These are phyloP conservation scores for Pulveroboletus sp. DNA, from an alignment of 768 basidiomycete species.

Conservation along the genomic window DNA sequence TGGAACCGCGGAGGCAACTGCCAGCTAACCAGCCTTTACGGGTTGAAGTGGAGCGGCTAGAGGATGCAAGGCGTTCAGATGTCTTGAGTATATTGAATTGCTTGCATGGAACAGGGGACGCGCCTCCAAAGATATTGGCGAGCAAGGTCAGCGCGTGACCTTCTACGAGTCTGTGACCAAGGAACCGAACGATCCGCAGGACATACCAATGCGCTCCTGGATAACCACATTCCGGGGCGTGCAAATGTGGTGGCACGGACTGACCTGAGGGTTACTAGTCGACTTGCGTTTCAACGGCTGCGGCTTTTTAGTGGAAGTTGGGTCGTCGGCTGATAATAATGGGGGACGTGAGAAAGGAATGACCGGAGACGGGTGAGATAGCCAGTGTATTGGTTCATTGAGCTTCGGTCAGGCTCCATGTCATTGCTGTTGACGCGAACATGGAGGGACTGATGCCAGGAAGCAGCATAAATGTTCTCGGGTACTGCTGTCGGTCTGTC, in stretches of 20 bases:
- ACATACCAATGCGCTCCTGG: no score
- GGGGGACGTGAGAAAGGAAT: background rate
- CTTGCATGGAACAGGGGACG: no score
- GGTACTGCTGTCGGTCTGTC: constrained; percentile 55
- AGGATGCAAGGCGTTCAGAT: no score
- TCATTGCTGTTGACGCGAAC: constrained; percentile 42
- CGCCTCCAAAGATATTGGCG: no score
- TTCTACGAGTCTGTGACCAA: no score
- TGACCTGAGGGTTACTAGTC: constrained; percentile 33
- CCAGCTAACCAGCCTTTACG: constrained; percentile 57
- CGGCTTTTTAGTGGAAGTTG: constrained; percentile 23
- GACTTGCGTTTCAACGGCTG: constrained; percentile 37
- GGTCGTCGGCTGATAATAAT: constrained; percentile 18
- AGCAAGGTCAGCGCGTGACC: no score
- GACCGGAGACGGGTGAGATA: constrained; percentile 20
- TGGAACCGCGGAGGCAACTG: constrained; percentile 56
- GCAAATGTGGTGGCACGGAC: background rate
- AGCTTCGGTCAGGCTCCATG: constrained; percentile 58
- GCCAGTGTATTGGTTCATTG: constrained; percentile 65
- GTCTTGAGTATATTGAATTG: no score
- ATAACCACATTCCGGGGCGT: background rate
- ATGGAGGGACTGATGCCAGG: constrained; percentile 17
- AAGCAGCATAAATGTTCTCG: constrained; percentile 33
- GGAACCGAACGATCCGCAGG: no score
- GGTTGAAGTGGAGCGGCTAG: no score